Percentiles rank a stretch among this genome's conserved stretches.
These are phyloP conservation scores for Priceomyces castillae DNA, from an alignment of 805 yeast species.

Conservation along the genomic window DNA sequence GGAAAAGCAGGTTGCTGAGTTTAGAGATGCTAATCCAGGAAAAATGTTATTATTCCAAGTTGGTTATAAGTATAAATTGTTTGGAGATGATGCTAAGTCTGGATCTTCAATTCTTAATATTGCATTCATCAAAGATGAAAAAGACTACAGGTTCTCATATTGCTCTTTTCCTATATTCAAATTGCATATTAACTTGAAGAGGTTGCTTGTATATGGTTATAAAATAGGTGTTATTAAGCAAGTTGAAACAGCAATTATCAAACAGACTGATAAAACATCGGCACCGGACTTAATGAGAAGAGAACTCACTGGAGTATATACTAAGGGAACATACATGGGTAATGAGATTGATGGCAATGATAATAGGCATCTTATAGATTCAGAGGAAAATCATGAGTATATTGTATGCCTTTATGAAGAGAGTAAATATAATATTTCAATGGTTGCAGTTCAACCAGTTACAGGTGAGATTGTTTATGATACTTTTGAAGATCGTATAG, in stretches of 20 bases:
- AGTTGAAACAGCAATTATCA: slow-evolving; percentile 74
- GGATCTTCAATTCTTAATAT: slow-evolving; percentile 68
- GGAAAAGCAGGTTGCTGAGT: slow-evolving; percentile 69
- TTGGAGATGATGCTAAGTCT: slow-evolving; percentile 75
- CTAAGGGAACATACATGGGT: slow-evolving; percentile 81
- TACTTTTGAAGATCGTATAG: slow-evolving; percentile 53
- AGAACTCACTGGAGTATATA: slow-evolving; percentile 65
- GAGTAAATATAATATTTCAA: slow-evolving; percentile 24
- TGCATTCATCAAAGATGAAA: slow-evolving; percentile 58
- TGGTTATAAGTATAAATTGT: slow-evolving; percentile 88
- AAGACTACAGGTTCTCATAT: slow-evolving; percentile 68
- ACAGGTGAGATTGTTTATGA: slow-evolving; percentile 80
- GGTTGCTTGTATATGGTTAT: slow-evolving; percentile 66
- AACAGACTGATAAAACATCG: slow-evolving; percentile 48
- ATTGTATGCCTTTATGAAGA: slow-evolving; percentile 41
- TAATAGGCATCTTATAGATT: slow-evolving; percentile 3
- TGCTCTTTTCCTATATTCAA: slow-evolving; percentile 82
- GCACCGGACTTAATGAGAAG: slow-evolving; percentile 58
- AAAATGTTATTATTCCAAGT: slow-evolving; percentile 79
- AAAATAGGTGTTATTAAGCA: slow-evolving; percentile 90
- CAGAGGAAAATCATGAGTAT: slow-evolving; percentile 38
- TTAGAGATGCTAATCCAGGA: slow-evolving; percentile 61
- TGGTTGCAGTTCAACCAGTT: slow-evolving; percentile 65
- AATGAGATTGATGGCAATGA: slow-evolving; percentile 36
- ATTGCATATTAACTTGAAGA: slow-evolving; percentile 70